These are phyloP conservation scores for Candida sp. DNA, from an alignment of 1,139 yeast species.

Conservation along the genomic window DNA sequence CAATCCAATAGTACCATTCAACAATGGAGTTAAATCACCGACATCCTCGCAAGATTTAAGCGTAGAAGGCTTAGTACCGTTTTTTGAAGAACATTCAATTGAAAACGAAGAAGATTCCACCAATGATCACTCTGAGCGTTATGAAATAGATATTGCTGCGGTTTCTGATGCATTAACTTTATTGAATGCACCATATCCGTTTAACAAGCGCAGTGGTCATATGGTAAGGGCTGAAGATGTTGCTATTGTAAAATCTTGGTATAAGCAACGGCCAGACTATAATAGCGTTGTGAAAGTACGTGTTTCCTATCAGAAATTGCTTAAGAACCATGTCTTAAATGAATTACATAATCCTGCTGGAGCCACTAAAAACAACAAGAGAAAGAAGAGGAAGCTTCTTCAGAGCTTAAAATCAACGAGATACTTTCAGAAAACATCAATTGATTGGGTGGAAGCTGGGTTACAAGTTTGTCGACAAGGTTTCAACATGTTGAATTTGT, in stretches of 20 bases:
- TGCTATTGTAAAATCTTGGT: slow-evolving; percentile 81
- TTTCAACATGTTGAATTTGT: slow-evolving; percentile 83
- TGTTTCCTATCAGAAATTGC: slow-evolving; percentile 81
- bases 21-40: slow-evolving; percentile 14
- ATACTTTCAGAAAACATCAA: slow-evolving; percentile 85
- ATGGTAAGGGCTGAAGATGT: slow-evolving; percentile 89
- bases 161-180: slow-evolving; percentile 60
- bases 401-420: slow-evolving; percentile 73
- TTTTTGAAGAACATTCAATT: slow-evolving; percentile 21
- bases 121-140: slow-evolving; percentile 2
- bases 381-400: slow-evolving; percentile 56
- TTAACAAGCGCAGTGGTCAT: slow-evolving; percentile 66
- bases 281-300: slow-evolving; percentile 72
- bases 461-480: slow-evolving; percentile 93
- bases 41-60: slow-evolving; percentile 28
- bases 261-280: slow-evolving; percentile 60
- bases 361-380: slow-evolving; percentile 23
- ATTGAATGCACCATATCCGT: slow-evolving; percentile 84
- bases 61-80: slow-evolving; percentile 40
- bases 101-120: slow-evolving; percentile 11
- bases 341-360: slow-evolving; percentile 51
- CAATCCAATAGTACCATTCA: slow-evolving; percentile 53
- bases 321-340: slow-evolving; percentile 72
- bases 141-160: slow-evolving; percentile 15
- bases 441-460: slow-evolving; percentile 99